Evolutionary conservation across 352 stramenopile genomes (phyloP), one percentile per base, ranked within the genome.

Genomic region (Phytophthora idaei): DNA sequence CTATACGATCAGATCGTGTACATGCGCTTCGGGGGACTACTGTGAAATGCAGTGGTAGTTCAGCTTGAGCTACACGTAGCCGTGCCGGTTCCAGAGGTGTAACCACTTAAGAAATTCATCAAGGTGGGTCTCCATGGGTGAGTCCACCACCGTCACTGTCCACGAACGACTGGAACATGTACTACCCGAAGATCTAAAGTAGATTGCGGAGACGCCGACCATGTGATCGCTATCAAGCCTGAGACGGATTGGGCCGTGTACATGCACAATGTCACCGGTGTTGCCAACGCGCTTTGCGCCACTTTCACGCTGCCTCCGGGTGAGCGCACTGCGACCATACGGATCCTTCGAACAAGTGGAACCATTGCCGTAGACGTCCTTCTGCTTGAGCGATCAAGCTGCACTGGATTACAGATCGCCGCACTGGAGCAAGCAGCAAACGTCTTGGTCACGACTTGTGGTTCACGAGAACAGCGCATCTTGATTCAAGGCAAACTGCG

Each of bases 211-310:
- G 29, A 34, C 29, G 29, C 4, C 29, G 32, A 8, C 8, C 32
- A 37, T 12, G 32, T 37, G 32, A 37, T 12, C 32, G 7, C 32
- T 11, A 45, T 90, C 68, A 87, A 87, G 57, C 67, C 76, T 14
- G 77, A 87, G 54, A 90, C 78, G 10, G 61, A 74, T 42, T 86
- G 77, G 31, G 57, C 75, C 42, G 69, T 80, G 32, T 76, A 83
- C 65, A 64, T 80, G 32, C 73, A 83, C 65, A 64, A 57, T 61
- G 42, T 36, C 51, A 53, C 37, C 32, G 48, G 49, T 37, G 21
- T 47, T 11, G 56, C 63, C 21, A 72, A 71, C 21, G 41, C 58
- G 10, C 67, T 80, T 9, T 86, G 78, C 45, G 21, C 73, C 15
- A 78, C 64, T 25, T 83, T 80, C 36, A 36, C 47, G 21, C 51